Base-by-base conservation (phyloP, 2,329 filamentous ascomycete genomes). In the Allantophomopsis lycopodina region DNA sequence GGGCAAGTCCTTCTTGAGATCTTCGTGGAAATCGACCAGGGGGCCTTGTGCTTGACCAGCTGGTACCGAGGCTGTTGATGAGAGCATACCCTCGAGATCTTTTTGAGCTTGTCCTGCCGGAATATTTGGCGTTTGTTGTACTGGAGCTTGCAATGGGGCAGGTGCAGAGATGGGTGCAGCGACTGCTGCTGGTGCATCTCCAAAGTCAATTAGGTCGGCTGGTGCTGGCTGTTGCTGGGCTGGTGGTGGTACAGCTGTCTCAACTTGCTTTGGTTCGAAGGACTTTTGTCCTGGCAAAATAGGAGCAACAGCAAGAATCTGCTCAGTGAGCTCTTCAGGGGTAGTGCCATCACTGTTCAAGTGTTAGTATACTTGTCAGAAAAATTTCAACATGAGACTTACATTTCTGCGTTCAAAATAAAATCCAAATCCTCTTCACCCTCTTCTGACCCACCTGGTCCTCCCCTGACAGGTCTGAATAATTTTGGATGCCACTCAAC, bases 401-500 rank as follows among this genome's bases (percentile, higher is more conserved):
- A 94, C 87, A 98, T 73, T 41, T 79, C 69, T 2, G 88, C 81
- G 58, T 89, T 82, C 53, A 98, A 83, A 53, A 96, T 88, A 85
- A 86, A 98, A 60, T 96, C 91, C 21, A 98, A 64, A 48, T 84
- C 85, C 55, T 93, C 86, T 57, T 93, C 83, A 20, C 83, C 84
- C 55, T 89, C 79, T 46, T 91, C 83, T 4, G 70, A 56, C 1
- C 77, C 79, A 23, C 79, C 80, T 2, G 78, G 76, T 1, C 79
- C 83, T 17, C 78, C 77, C 35, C 73, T 71, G 10, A 93, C 81
- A 36, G 65, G 64, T 44, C 87, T 74, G 68, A 98, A 98, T 11
- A 96, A 70, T 46, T 79, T 77, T 1, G 91, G 89, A 28, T 78
- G 75, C 91, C 91, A 98, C 46, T 94, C 85, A 7, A 87, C 65